phyloP scores from a whole-genome alignment of 306 rosid species.

The Malus orientalis region DNA sequence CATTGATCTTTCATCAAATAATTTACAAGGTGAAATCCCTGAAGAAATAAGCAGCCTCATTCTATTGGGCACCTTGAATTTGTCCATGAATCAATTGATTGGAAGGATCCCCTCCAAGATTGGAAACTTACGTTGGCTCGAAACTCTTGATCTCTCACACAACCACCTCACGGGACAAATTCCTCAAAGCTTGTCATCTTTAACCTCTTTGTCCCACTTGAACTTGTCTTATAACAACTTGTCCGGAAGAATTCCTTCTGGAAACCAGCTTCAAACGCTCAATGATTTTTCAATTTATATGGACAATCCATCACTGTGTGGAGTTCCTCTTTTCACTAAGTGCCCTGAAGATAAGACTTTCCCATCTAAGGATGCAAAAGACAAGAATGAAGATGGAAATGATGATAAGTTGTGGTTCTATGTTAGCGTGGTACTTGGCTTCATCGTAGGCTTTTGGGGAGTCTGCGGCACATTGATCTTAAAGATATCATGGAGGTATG shows the following conservation, averaged over 20 bases:
- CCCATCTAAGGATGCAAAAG: not conserved
- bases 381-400: not conserved
- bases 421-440: not conserved
- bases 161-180: slow-evolving; percentile 2
- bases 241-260: too few relatives aligned
- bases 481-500: not conserved
- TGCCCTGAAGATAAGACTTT: not conserved
- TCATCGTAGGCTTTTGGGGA: not conserved
- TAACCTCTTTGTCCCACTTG: too few relatives aligned
- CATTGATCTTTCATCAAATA: not conserved
- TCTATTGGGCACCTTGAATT: not conserved
- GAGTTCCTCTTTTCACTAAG: too few relatives aligned
- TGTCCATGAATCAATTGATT: slow-evolving; percentile 2
- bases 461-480: not conserved
- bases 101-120: slow-evolving; percentile 5
- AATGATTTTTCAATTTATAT: too few relatives aligned
- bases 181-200: not conserved
- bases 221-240: too few relatives aligned
- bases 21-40: not conserved
- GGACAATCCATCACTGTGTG: too few relatives aligned
- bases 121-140: not conserved
- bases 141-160: slow-evolving; percentile 12
- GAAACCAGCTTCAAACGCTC: too few relatives aligned
- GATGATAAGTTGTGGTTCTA: not conserved
- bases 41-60: not conserved